Evolutionary conservation across 1,139 yeast species (phyloP), one percentile per base, ranked within the genome.

Genomic region (Debaryomycetaceae sp.): DNA sequence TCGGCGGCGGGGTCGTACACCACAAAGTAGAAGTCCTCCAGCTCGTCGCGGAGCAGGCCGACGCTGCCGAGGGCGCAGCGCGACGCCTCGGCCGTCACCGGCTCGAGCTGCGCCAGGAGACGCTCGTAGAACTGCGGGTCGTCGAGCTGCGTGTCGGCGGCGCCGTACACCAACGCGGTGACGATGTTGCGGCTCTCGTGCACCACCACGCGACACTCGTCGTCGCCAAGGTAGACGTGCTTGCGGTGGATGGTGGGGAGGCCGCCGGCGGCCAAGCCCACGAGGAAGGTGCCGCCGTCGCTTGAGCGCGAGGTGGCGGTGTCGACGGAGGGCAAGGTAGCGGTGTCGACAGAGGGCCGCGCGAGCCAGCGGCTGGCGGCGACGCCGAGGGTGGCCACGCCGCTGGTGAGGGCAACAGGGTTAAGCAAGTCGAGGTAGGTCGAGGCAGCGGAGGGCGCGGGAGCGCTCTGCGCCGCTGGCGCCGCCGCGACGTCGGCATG

Each of bases 361-460:
- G n/a, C n/a, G n/a, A n/a, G 27, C 13, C 21, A 19, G 21, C 21
- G 10, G 21, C 21, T n/a, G n/a, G n/a, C n/a, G n/a, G n/a, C n/a
- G n/a, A n/a, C n/a, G n/a, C n/a, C n/a, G n/a, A n/a, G n/a, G 21
- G 10, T 10, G 21, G 10, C 21, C 21, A n/a, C n/a, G n/a, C 53
- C 59, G 35, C 58, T 62, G 3, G 71, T 60, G 15, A 64, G 40
- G 31, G 46, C 56, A 4, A 59, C 37, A 0, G 71, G 71, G 34
- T 61, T 53, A 13, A 64, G 43, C 27, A 58, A 36, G 11, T 57
- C 64, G 13, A 56, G 14, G 8, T 20, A 22, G 4, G 25, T 9
- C 15, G 23, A 11, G 9, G 38, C 10, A 9, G 29, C 8, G 8
- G 23, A n/a, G 3, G n/a, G 16, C 4, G 14, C 20, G 12, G 5